phyloP scores from a whole-genome alignment of 176 grass and related monocot species.

The Pharus latifolius region DNA sequence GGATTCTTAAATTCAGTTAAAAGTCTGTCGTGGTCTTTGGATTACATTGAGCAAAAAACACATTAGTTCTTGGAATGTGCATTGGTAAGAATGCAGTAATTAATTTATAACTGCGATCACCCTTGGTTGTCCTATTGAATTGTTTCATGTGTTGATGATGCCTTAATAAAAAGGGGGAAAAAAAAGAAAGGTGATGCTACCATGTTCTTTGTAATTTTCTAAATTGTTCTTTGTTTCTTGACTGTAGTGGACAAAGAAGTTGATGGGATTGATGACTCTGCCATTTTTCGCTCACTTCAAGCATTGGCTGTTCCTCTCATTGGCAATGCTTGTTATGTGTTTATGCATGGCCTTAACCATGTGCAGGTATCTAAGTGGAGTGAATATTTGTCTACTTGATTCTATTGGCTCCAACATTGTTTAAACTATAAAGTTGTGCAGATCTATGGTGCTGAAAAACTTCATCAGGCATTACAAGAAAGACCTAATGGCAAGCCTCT shows the following conservation, averaged over 20 bases:
- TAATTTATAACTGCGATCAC: neutral
- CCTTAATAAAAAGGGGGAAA: neutral
- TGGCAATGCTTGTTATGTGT: conserved; percentile 80
- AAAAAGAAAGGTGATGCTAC: neutral
- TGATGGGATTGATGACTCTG: conserved; percentile 56
- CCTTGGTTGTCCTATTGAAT: neutral
- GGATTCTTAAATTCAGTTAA: too few species aligned
- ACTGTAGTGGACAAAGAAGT: conserved; percentile 56
- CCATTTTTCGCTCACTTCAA: conserved; percentile 60
- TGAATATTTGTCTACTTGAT: neutral
- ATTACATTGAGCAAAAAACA: too few species aligned
- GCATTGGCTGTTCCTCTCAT: conserved; percentile 75
- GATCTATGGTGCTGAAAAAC: conserved; percentile 91
- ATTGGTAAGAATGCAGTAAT: neutral
- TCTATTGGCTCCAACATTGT: neutral
- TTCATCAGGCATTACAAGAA: conserved; percentile 63
- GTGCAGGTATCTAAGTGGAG: conserved; percentile 58
- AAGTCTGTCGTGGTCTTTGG: too few species aligned
- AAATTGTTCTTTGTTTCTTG: neutral
- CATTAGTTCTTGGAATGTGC: neutral
- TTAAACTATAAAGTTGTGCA: conserved; percentile 29
- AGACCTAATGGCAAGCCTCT: conserved; percentile 71
- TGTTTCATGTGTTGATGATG: neutral
- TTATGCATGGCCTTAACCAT: conserved; percentile 91
- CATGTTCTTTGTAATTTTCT: neutral